These are phyloP conservation scores for Leccinum variabile DNA, from an alignment of 1,284 basidiomycete species.

Conservation along the genomic window DNA sequence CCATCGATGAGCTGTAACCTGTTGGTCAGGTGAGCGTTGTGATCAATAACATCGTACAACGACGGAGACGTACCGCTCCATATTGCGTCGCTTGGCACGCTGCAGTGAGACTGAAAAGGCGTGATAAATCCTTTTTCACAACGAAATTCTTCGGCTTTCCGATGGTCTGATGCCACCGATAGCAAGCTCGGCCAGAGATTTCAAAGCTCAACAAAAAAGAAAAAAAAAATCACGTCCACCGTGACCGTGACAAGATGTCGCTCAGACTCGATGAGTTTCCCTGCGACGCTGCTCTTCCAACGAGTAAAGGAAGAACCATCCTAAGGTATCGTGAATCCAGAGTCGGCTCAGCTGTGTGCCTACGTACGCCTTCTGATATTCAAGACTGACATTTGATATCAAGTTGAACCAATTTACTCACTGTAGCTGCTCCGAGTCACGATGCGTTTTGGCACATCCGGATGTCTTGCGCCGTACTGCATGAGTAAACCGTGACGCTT, in stretches of 20 bases:
- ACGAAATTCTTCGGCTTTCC: conserved; percentile 90
- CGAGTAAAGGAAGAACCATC: conserved; percentile 99
- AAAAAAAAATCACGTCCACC: too few species aligned
- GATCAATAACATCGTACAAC: conserved; percentile 21
- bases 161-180: conserved; percentile 58
- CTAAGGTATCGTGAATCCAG: conserved; percentile 45
- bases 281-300: conserved; percentile 89
- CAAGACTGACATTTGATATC: too few species aligned
- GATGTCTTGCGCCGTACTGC: too few species aligned
- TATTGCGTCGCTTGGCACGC: conserved; percentile 94
- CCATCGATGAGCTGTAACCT: conserved; percentile 93
- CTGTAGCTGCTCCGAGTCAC: too few species aligned
- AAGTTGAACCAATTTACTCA: too few species aligned
- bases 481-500: too few species aligned
- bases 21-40: conserved; percentile 14
- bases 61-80: conserved; percentile 73
- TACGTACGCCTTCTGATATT: too few species aligned
- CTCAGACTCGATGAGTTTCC: conserved; percentile 98
- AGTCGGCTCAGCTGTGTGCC: conserved; percentile 11
- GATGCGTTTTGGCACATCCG: too few species aligned
- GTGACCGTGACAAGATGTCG: conserved; percentile 57
- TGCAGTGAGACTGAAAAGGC: conserved; percentile 95
- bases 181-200: conserved; percentile 90
- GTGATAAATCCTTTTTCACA: conserved; percentile 88
- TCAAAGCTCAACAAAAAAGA: conserved; percentile 56